Evolutionary conservation across 1,284 basidiomycete species (phyloP).

Genomic region (Ceratobasidium sp.): DNA sequence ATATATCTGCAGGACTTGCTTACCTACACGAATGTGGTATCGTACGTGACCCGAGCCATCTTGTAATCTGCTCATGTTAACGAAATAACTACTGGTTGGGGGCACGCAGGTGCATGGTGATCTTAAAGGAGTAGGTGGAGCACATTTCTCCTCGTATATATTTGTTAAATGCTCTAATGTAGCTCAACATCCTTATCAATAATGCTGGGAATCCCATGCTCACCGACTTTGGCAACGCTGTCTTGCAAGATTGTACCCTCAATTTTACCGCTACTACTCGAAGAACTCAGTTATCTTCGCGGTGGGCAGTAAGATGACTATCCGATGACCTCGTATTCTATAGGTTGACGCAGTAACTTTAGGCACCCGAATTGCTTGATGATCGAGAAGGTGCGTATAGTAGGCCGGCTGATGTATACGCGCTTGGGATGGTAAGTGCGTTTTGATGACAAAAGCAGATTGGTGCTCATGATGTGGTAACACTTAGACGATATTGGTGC

Average conservation of each 20-base stretch:
- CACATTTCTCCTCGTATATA: neutral
- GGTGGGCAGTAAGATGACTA: neutral
- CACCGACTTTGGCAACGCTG: constrained; percentile 19
- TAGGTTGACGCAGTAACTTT: too few relatives aligned
- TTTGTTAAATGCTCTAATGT: neutral
- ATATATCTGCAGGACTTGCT: too few relatives aligned
- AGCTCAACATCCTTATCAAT: neutral
- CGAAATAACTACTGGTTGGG: too few relatives aligned
- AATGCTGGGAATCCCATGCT: neutral
- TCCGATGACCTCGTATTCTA: neutral
- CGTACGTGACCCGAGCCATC: too few relatives aligned
- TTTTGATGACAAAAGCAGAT: neutral
- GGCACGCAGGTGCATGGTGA: too few relatives aligned
- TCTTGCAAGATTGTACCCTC: neutral
- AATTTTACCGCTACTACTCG: neutral
- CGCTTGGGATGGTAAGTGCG: constrained; percentile 9
- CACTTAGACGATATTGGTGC: neutral
- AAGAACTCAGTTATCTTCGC: neutral
- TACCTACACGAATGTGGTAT: too few relatives aligned
- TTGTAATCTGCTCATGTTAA: too few relatives aligned
- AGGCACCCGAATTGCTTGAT: constrained; percentile 5
- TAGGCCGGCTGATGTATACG: neutral
- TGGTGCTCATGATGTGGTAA: neutral
- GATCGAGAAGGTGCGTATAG: neutral
- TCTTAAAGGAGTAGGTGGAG: neutral